A percentile compares a stretch with the other conserved stretches of the same genome.
phyloP scores from a whole-genome alignment of 495 filamentous ascomycete genomes.

The Pyrenula aspistea region DNA sequence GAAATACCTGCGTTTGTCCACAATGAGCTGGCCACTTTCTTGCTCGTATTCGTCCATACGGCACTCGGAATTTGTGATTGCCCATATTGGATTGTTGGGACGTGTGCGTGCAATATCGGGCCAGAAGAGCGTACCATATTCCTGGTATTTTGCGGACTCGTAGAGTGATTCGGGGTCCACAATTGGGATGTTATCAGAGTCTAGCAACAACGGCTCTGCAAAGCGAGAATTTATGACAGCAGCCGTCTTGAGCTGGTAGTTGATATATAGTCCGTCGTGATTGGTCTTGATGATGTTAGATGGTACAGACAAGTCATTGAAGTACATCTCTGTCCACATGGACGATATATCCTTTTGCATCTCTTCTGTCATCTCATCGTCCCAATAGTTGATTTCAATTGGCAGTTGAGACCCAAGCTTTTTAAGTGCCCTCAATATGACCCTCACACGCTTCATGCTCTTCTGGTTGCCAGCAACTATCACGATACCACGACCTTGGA shows the following conservation, averaged over 20 bases:
- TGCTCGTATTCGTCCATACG: slow-evolving; percentile 16
- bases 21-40: slow-evolving; percentile 15
- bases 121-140: slow-evolving; percentile 17
- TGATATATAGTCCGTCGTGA: slow-evolving; percentile 8
- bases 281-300: slow-evolving; percentile 13
- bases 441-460: slow-evolving; percentile 10
- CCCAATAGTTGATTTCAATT: slow-evolving; percentile 18
- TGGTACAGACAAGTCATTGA: slow-evolving; percentile 15
- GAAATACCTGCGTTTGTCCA: slow-evolving; percentile 12
- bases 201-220: slow-evolving; percentile 27
- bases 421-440: slow-evolving; percentile 10
- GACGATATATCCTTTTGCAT: slow-evolving; percentile 3
- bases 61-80: slow-evolving; percentile 12
- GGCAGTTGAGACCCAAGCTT: slow-evolving; percentile 10
- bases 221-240: slow-evolving; percentile 29
- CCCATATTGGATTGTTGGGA: slow-evolving; percentile 16
- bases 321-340: slow-evolving; percentile 9
- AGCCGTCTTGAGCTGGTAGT: slow-evolving; percentile 23
- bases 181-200: slow-evolving; percentile 23
- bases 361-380: slow-evolving; percentile 9
- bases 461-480: slow-evolving; percentile 14
- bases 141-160: slow-evolving; percentile 11
- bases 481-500: slow-evolving; percentile 14
- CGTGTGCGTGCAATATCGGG: slow-evolving; percentile 17
- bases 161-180: slow-evolving; percentile 14